Base-by-base conservation (phyloP, 2,329 filamentous ascomycete genomes). In the Ramularia collo-cygni region DNA sequence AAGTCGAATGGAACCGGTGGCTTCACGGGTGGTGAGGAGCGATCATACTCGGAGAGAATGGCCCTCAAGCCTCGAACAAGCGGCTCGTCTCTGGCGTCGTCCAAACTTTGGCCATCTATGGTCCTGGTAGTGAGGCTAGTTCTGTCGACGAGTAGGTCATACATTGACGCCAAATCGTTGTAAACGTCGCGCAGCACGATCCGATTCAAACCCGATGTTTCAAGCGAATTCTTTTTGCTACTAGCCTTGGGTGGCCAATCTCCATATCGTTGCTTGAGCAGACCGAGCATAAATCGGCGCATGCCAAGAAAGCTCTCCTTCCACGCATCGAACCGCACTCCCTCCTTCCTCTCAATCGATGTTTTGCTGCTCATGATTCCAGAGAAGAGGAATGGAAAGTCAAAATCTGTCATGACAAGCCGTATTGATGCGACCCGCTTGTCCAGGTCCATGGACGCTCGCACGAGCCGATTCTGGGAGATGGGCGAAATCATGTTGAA, bases 1-100 rank as follows among this genome's bases (percentile, higher is more conserved):
- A 86, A 71, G 58, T 96, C 90, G 56, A 90, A 96, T 0, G 92
- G 90, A 40, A 96, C 79, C 0, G 90, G 87, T 1, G 92, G 92
- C 43, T 90, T 77, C 1, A 96, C 88, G 0, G 92, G 92, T 1
- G 90, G 87, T 10, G 82, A 85, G 7, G 85, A 90, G 44, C 83
- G 79, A 59, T 98, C 92, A 56, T 88, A 95, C 64, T 96, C 90
- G 51, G 77, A 81, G 48, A 95, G 72, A 9, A 95, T 76, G 47
- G 80, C 81, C 38, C 90, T 79, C 32, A 96, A 69, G 2, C 85
- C 86, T 28, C 80, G 74, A 17, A 78, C 70, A 8, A 77, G 72
- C 16, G 82, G 75, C 45, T 83, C 77, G 15, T 74, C 68, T 9
- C 68, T 64, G 3, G 68, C 61, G 8, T 69, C 64, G 1, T 72